Conservation (phyloP, 306 rosid species). For the cucumber (Cucumis sativus) region Cucumber_9930_V3 NC_026661.2:16426501-16427000, state of each 20-base stretch:
- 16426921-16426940: background rate
- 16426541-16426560: no score
- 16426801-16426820: slow-evolving; percentile 94
- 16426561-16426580: no score
- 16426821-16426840: slow-evolving; percentile 88
- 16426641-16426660: background rate
- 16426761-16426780: slow-evolving; percentile 68
- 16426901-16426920: slow-evolving; percentile 45
- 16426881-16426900: slow-evolving; percentile 95
- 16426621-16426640: background rate
- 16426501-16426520: no score
- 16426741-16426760: slow-evolving; percentile 40
- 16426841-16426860: slow-evolving; percentile 92
- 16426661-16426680: background rate
- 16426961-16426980: slow-evolving; percentile 8
- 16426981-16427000: slow-evolving; percentile 88
- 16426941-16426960: background rate
- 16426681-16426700: background rate
- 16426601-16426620: no score
- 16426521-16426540: no score
- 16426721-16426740: background rate
- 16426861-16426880: slow-evolving; percentile 90
- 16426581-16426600: no score
- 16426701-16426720: slow-evolving; percentile 7
- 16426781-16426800: slow-evolving; percentile 74